Base-by-base conservation (phyloP, 2,329 filamentous ascomycete species). In the Amesomyces nigricolor region DNA sequence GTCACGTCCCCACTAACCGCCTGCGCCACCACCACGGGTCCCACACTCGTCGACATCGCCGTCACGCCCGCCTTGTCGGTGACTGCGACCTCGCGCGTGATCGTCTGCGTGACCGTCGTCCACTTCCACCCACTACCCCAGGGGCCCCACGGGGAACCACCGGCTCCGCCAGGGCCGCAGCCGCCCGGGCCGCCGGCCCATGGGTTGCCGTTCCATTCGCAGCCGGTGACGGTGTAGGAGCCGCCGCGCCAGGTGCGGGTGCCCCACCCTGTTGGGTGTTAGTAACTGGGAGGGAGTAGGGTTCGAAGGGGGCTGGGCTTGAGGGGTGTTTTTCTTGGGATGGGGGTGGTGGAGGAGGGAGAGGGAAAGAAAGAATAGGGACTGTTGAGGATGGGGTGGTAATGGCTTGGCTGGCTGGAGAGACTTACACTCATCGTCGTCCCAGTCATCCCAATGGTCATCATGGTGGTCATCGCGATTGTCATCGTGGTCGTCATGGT, bases 111-210 rank as follows among this genome's bases (percentile, higher is more conserved):
- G 3, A 39, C 51, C 14, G 69, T 71, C 17, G 61, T 67, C 68
- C 69, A 72, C 40, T 62, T 66, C 73, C 73, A 75, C 48, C 72
- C 73, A 10, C 60, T 52, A 42, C 72, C 71, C 72, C 73, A 75
- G 58, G 68, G 69, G 22, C 70, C 69, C 65, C 70, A 74, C 32
- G 71, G 70, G 10, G 62, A 62, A 30, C 63, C 62, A 38, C 55
- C 60, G 2, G 44, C 63, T 37, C 70, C 69, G 32, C 71, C 68
- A 17, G 54, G 62, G 46, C 70, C 71, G 65, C 68, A 73, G 4
- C 70, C 70, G 57, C 69, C 69, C 29, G 65, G 65, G 5, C 72
- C 72, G 38, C 71, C 68, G 32, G 70, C 68, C 73, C 73, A 75
- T 0, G 70, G 70, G 30, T 68, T 71, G 2, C 71, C 72, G 58